Evolutionary conservation across 768 basidiomycete species (phyloP).

Genomic region (Hygrophoropsis aurantiaca): DNA sequence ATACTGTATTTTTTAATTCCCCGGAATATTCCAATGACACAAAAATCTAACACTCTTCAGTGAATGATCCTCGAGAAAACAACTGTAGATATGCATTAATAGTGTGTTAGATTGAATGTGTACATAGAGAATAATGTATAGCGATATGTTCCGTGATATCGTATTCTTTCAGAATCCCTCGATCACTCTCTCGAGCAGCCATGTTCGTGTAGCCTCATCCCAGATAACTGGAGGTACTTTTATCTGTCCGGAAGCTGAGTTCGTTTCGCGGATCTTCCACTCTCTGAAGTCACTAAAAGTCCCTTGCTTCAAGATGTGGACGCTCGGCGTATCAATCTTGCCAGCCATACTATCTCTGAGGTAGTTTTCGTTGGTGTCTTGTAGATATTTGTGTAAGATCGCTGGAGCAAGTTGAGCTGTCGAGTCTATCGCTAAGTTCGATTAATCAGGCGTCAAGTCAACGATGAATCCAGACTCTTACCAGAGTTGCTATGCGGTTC

Average conservation of each 20-base stretch:
- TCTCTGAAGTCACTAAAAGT: constrained; percentile 19
- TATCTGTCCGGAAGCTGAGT: constrained; percentile 15
- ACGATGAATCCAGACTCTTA: not conserved
- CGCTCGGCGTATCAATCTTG: constrained; percentile 9
- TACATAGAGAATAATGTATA: no score
- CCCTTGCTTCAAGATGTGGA: constrained; percentile 16
- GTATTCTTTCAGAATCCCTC: constrained; percentile 14
- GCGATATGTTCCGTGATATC: no score
- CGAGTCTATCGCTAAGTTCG: not conserved
- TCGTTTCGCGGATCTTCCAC: constrained; percentile 16
- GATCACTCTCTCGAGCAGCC: constrained; percentile 14
- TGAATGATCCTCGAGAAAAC: no score
- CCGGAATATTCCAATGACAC: no score
- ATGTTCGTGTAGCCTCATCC: constrained; percentile 11
- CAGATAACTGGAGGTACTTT: constrained; percentile 18
- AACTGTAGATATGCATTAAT: no score
- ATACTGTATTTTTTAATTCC: no score
- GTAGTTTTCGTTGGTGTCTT: constrained; percentile 15
- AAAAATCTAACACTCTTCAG: no score
- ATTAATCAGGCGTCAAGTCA: not conserved
- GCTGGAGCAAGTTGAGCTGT: constrained; percentile 4
- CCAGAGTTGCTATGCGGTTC: constrained; percentile 9
- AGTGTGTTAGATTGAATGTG: no score
- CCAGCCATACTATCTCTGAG: constrained; percentile 6
- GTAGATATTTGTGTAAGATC: constrained; percentile 8